Base-by-base conservation (phyloP, 805 yeast genomes). In the Candida parachauliodes region DNA sequence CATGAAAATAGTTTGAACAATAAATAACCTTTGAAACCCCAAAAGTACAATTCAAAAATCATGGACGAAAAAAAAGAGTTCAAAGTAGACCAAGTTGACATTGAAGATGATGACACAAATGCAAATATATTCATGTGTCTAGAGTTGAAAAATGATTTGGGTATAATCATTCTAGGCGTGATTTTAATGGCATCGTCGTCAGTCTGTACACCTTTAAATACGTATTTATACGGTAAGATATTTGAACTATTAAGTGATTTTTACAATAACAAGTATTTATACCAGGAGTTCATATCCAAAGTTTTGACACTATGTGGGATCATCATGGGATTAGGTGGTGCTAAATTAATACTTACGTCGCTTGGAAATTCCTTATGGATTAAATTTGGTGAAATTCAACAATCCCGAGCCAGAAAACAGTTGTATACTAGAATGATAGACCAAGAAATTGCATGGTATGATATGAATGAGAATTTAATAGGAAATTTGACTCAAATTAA, bases 341-440 rank as follows among this genome's bases (percentile, higher is more conserved):
- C 43, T 2, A 58, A 62, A 22, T 48, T 60, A 55, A 5, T 63
- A 1, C 48, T 59, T 27, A 54, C 60, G 2, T 80, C 88, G 81
- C 29, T 69, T 0, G 77, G 82, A 3, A 68, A 83, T 6, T 52
- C 71, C 1, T 48, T 67, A 0, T 88, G 94, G 85, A 74, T 80
- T 72, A 48, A 60, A 6, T 62, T 83, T 31, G 96, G 95, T 6
- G 95, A 86, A 55, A 59, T 65, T 9, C 88, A 83, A 45, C 86
- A 79, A 32, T 47, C 62, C 8, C 61, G 81, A 32, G 78, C 82
- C 0, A 65, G 96, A 40, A 35, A 44, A 2, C 34, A 43, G 3
- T 42, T 87, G 3, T 72, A 74, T 34, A 35, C 48, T 1, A 61
- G 72, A 1, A 58, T 83, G 19, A 43, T 85, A 12, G 47, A 54